Evolutionary conservation across 2,329 filamentous ascomycete species (phyloP).

Genomic region (Pestalotiopsis sp.): DNA sequence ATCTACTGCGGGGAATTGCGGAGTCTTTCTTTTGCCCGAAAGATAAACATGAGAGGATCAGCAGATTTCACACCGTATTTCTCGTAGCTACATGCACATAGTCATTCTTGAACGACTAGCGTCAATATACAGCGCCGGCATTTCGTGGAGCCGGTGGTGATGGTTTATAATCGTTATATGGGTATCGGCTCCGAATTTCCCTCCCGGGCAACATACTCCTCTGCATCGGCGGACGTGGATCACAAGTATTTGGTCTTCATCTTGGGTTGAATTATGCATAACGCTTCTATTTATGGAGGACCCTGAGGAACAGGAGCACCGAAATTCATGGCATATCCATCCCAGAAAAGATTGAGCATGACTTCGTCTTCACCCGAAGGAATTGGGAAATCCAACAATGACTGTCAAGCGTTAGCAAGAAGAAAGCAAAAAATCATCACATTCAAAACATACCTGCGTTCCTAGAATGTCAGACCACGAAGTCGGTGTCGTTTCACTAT

Average conservation of each 20-base stretch:
- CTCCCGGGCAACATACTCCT: too few species aligned
- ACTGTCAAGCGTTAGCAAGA: background rate
- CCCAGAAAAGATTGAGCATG: conserved; percentile 10
- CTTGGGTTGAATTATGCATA: too few species aligned
- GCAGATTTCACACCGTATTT: background rate
- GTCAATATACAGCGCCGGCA: too few species aligned
- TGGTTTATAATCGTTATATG: too few species aligned
- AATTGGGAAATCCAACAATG: background rate
- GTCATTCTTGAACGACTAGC: too few species aligned
- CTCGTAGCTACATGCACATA: too few species aligned
- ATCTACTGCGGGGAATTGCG: background rate
- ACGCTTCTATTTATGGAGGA: background rate
- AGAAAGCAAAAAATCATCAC: background rate
- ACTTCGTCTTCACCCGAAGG: conserved; percentile 8
- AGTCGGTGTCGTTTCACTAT: background rate
- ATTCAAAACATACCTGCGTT: background rate
- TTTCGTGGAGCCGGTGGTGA: too few species aligned
- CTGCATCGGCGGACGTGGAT: too few species aligned
- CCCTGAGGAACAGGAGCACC: background rate
- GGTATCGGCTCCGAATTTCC: too few species aligned
- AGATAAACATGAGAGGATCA: background rate
- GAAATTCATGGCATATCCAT: conserved; percentile 9
- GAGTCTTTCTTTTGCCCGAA: background rate
- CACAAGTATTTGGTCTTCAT: too few species aligned
- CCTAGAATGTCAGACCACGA: conserved; percentile 7